A percentile compares a stretch with the other conserved stretches of the same genome.
Conservation (phyloP, 352 stramenopile genomes). For the Phytophthora pini region DNA sequence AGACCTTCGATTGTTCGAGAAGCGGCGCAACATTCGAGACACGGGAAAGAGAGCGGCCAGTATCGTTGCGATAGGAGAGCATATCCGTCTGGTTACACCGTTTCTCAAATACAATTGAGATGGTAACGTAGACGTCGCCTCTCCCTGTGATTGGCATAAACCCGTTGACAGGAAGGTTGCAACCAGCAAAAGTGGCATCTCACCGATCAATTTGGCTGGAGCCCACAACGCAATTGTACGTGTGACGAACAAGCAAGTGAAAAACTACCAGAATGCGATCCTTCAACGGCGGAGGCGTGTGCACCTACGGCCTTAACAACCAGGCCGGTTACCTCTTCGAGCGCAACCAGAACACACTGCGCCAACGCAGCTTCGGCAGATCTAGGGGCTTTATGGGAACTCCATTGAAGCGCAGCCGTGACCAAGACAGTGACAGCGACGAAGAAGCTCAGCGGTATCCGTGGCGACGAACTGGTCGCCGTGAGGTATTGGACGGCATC, state of each 20-base stretch:
- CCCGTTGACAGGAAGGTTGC: background rate
- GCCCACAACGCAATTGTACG: constrained; percentile 31
- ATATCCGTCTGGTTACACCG: constrained; percentile 29
- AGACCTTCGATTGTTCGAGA: constrained; percentile 38
- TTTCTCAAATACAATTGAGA: no score
- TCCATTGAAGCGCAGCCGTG: constrained; percentile 50
- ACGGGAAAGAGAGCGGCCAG: constrained; percentile 11
- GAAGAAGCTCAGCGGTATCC: constrained; percentile 11
- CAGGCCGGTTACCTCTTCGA: constrained; percentile 54
- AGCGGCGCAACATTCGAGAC: constrained; percentile 26
- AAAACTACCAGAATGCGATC: constrained; percentile 27
- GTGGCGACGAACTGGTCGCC: constrained; percentile 2
- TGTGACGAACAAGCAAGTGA: background rate
- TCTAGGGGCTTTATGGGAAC: constrained; percentile 29
- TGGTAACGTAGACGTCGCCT: constrained; percentile 19
- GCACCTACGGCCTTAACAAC: constrained; percentile 46
- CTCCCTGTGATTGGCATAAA: constrained; percentile 7
- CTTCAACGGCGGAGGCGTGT: constrained; percentile 38
- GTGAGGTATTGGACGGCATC: constrained; percentile 58
- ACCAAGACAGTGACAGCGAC: constrained; percentile 29
- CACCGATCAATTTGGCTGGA: constrained; percentile 1
- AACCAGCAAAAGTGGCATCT: background rate
- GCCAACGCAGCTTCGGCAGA: constrained; percentile 60
- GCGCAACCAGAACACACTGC: constrained; percentile 43
- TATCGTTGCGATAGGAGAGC: constrained; percentile 5